A percentile compares a stretch with the other conserved stretches of the same genome.
Conservation (phyloP, 2,329 filamentous ascomycete species). For the Talaromyces sp. region DNA sequence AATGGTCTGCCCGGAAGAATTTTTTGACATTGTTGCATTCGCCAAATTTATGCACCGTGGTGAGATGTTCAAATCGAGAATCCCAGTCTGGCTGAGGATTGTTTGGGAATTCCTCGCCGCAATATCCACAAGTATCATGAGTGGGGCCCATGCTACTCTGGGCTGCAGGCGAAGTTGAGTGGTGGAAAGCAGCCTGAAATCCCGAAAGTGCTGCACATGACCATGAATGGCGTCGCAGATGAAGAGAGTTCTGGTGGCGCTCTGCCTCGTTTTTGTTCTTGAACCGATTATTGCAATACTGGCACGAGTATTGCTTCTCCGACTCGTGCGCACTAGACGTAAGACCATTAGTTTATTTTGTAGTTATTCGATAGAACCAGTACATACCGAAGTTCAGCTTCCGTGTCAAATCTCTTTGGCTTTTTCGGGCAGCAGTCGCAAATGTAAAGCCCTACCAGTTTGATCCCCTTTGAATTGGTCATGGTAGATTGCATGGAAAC, state of each 20-base stretch:
- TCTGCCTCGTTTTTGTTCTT: slow-evolving; percentile 99
- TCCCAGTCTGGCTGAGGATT: slow-evolving; percentile 79
- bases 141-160: slow-evolving; percentile 32
- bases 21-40: slow-evolving; percentile 99
- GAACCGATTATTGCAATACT: slow-evolving; percentile 89
- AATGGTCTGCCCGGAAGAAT: slow-evolving; percentile 95
- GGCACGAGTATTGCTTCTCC: slow-evolving; percentile 94
- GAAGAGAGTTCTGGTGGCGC: slow-evolving; percentile 90
- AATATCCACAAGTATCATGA: slow-evolving; percentile 84
- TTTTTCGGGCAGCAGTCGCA: slow-evolving; percentile 98
- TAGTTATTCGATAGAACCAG: background rate
- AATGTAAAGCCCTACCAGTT: slow-evolving; percentile 50
- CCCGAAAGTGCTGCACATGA: slow-evolving; percentile 79
- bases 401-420: slow-evolving; percentile 86
- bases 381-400: slow-evolving; percentile 75
- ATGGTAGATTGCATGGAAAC: slow-evolving; percentile 37
- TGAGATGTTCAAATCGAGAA: slow-evolving; percentile 75
- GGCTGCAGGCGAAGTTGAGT: slow-evolving; percentile 52
- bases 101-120: slow-evolving; percentile 82
- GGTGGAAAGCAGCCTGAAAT: slow-evolving; percentile 79
- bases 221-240: slow-evolving; percentile 91
- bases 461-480: slow-evolving; percentile 10
- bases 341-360: background rate
- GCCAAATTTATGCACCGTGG: slow-evolving; percentile 88
- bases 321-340: slow-evolving; percentile 69